These are phyloP conservation scores for Magnusiomyces ingens DNA, from an alignment of 1,139 yeast species.

Conservation along the genomic window DNA sequence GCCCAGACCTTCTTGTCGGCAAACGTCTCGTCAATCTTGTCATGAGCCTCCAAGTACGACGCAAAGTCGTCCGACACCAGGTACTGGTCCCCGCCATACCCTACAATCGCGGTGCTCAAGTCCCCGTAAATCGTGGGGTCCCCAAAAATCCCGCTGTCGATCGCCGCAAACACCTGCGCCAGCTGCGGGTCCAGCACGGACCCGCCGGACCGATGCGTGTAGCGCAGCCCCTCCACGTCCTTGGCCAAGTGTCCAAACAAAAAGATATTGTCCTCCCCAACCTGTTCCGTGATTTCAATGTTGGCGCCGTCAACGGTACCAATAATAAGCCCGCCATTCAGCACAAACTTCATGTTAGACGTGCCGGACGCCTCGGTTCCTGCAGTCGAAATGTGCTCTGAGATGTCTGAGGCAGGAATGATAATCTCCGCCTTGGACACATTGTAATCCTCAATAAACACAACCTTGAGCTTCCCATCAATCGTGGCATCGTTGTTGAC, in stretches of 20 bases:
- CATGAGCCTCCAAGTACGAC: conserved; percentile 75
- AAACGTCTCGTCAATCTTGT: conserved; percentile 65
- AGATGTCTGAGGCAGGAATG: conserved; percentile 82
- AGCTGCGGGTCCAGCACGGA: conserved; percentile 47
- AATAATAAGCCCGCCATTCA: conserved; percentile 88
- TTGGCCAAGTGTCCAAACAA: conserved; percentile 87
- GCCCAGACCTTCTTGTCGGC: conserved; percentile 66
- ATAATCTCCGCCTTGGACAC: conserved; percentile 92
- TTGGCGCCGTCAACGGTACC: conserved; percentile 98
- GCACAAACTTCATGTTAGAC: conserved; percentile 89
- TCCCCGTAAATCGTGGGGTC: conserved; percentile 59
- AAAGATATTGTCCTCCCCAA: conserved; percentile 89
- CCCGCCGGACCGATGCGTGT: conserved; percentile 55
- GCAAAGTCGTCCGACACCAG: conserved; percentile 86
- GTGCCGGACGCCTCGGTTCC: conserved; percentile 98
- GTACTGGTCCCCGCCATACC: conserved; percentile 66
- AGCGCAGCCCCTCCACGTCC: conserved; percentile 79
- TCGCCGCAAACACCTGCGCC: conserved; percentile 55
- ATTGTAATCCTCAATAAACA: conserved; percentile 84
- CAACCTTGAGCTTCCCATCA: conserved; percentile 73
- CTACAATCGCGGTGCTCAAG: conserved; percentile 57
- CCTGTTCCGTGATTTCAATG: conserved; percentile 88
- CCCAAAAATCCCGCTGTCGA: conserved; percentile 69
- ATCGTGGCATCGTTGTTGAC: conserved; percentile 72
- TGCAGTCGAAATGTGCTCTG: conserved; percentile 95